Conservation (phyloP, 2,329 filamentous ascomycete species). For the Aspergillus vadensis region DNA sequence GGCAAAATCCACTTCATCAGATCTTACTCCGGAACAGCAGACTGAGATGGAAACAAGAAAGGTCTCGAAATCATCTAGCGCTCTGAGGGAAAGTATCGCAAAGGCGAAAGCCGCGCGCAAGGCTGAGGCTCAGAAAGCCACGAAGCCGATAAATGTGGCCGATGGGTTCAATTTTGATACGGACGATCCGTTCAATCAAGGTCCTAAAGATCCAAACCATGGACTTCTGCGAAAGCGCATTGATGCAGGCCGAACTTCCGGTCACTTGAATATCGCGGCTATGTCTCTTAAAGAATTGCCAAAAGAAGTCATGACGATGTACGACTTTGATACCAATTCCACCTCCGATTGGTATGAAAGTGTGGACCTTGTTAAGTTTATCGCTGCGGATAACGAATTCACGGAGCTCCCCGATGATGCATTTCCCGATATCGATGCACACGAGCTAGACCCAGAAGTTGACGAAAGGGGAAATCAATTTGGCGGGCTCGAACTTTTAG, state of each 20-base stretch:
- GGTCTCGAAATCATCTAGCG: slow-evolving; percentile 70
- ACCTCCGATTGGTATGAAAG: slow-evolving; percentile 82
- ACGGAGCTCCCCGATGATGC: slow-evolving; percentile 70
- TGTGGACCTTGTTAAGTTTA: slow-evolving; percentile 80
- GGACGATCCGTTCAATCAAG: slow-evolving; percentile 60
- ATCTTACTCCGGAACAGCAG: slow-evolving; percentile 33
- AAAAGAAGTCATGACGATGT: slow-evolving; percentile 84
- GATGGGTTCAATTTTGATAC: slow-evolving; percentile 53
- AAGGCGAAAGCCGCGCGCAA: slow-evolving; percentile 83
- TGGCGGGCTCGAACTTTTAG: slow-evolving; percentile 75
- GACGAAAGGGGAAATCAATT: slow-evolving; percentile 74
- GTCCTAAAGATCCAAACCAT: slow-evolving; percentile 58
- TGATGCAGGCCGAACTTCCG: slow-evolving; percentile 71
- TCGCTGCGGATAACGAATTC: slow-evolving; percentile 88
- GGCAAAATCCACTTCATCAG: slow-evolving; percentile 31
- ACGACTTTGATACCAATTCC: slow-evolving; percentile 70
- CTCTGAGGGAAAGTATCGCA: slow-evolving; percentile 86
- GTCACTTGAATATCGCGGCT: slow-evolving; percentile 84
- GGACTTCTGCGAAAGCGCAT: slow-evolving; percentile 74
- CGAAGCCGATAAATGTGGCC: slow-evolving; percentile 23
- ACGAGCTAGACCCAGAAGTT: slow-evolving; percentile 64
- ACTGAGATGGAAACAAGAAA: slow-evolving; percentile 43
- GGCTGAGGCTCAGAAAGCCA: slow-evolving; percentile 45
- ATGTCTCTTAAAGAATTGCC: slow-evolving; percentile 80
- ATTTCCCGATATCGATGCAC: slow-evolving; percentile 71